Evolutionary conservation across 352 stramenopile genomes (phyloP).

Genomic region (Sclerospora graminicola): DNA sequence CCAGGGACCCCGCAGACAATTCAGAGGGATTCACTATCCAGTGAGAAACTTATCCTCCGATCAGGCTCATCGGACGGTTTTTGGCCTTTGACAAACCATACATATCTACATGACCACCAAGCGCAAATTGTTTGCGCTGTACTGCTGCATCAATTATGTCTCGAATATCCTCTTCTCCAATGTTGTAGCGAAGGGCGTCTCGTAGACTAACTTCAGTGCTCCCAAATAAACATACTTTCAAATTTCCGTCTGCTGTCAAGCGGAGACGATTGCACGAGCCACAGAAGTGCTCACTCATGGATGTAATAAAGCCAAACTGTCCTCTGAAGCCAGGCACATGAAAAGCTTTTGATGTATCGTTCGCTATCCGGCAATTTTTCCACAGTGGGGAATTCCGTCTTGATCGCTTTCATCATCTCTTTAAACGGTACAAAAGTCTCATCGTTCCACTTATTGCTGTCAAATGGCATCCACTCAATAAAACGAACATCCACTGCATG

Average conservation of each 20-base stretch:
- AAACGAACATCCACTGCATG: constrained; percentile 92
- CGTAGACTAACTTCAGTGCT: constrained; percentile 89
- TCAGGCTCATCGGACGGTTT: constrained; percentile 97
- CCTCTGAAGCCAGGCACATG: constrained; percentile 49
- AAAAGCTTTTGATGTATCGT: constrained; percentile 96
- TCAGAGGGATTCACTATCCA: no score
- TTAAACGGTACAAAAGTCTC: constrained; percentile 89
- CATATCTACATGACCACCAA: constrained; percentile 93
- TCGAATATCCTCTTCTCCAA: constrained; percentile 75
- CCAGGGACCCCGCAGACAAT: no score
- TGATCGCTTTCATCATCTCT: constrained; percentile 82
- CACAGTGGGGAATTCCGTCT: constrained; percentile 30
- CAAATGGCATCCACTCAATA: constrained; percentile 99
- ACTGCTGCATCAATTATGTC: constrained; percentile 87
- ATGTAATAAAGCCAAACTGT: constrained; percentile 94
- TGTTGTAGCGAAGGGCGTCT: constrained; percentile 81
- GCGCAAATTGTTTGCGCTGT: constrained; percentile 87
- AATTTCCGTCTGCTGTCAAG: constrained; percentile 91
- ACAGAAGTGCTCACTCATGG: constrained; percentile 98
- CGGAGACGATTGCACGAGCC: constrained; percentile 94
- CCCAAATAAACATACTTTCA: constrained; percentile 96
- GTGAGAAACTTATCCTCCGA: constrained; percentile 91
- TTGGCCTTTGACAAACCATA: constrained; percentile 84
- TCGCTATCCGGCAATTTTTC: constrained; percentile 52
- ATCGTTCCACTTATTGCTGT: constrained; percentile 94